Percentiles rank a stretch among this genome's conserved stretches.
phyloP scores from a whole-genome alignment of 2,329 filamentous ascomycete genomes.

The Neoarthrinium moseri region DNA sequence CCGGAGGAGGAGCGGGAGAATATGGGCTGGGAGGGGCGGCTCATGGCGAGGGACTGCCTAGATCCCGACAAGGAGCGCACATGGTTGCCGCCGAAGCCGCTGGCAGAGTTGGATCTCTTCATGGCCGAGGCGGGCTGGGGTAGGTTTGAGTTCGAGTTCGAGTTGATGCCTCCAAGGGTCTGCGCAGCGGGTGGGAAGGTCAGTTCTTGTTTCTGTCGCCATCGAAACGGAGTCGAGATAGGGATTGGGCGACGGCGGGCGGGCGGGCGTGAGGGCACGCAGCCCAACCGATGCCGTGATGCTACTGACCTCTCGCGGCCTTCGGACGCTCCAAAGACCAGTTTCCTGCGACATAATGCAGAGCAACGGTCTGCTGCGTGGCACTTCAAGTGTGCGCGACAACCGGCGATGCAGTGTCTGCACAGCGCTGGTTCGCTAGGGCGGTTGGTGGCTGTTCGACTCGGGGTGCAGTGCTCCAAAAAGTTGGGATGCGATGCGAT shows the following conservation, averaged over 20 bases:
- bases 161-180: constrained; percentile 84
- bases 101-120: constrained; percentile 85
- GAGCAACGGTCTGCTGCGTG: not conserved
- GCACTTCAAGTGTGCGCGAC: not conserved
- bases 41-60: constrained; percentile 81
- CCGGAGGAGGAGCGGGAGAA: constrained; percentile 86
- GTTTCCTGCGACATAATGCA: constrained; percentile 79
- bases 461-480: no score
- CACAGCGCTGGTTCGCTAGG: no score
- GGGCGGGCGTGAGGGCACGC: constrained; percentile 12
- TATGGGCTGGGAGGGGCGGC: constrained; percentile 80
- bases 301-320: constrained; percentile 92
- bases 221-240: not conserved
- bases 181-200: constrained; percentile 34
- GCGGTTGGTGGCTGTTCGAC: no score
- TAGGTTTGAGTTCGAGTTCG: constrained; percentile 68
- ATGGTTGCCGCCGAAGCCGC: constrained; percentile 69
- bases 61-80: constrained; percentile 79
- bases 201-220: constrained; percentile 10
- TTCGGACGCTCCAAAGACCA: constrained; percentile 86
- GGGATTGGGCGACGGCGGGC: not conserved
- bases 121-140: constrained; percentile 90
- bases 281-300: constrained; percentile 33
- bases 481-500: no score
- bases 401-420: no score